These are phyloP conservation scores for Colletotrichum nymphaeae DNA, from an alignment of 2,329 filamentous ascomycete genomes.

Conservation along the genomic window DNA sequence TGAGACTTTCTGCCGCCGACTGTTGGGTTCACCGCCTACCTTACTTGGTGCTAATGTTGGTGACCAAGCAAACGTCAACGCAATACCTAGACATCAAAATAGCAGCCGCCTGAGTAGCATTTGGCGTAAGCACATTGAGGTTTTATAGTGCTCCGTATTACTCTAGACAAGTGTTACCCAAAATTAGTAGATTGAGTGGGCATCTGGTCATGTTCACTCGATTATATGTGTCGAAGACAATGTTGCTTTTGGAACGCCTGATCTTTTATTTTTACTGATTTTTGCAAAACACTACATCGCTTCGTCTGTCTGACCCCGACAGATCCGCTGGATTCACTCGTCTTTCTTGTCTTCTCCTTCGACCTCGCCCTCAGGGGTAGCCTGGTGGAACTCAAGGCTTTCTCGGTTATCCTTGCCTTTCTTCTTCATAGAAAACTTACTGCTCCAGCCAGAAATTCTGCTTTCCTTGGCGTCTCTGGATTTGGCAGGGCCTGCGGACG, in stretches of 20 bases:
- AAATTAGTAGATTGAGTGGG: no score
- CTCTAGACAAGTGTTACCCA: background rate
- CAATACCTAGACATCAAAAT: background rate
- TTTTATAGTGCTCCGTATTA: background rate
- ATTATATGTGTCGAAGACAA: no score
- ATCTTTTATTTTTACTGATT: slow-evolving; percentile 5
- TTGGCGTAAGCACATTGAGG: background rate
- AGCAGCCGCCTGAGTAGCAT: background rate
- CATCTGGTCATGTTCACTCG: no score
- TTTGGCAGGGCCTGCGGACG: slow-evolving; percentile 63
- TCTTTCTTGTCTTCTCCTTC: slow-evolving; percentile 35
- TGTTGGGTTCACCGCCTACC: slow-evolving; percentile 14
- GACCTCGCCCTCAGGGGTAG: slow-evolving; percentile 16
- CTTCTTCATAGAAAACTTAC: slow-evolving; percentile 69
- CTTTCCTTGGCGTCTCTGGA: slow-evolving; percentile 59
- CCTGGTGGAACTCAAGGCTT: slow-evolving; percentile 62
- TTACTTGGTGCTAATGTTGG: background rate
- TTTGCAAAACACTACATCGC: slow-evolving; percentile 12
- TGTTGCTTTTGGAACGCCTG: background rate
- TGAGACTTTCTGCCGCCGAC: slow-evolving; percentile 30
- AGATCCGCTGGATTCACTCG: slow-evolving; percentile 14
- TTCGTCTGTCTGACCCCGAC: background rate
- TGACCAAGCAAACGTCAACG: background rate
- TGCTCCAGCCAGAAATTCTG: slow-evolving; percentile 61
- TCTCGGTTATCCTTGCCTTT: slow-evolving; percentile 68